Evolutionary conservation across 2,329 filamentous ascomycete species (phyloP).

Genomic region (Fusarium sp.): DNA sequence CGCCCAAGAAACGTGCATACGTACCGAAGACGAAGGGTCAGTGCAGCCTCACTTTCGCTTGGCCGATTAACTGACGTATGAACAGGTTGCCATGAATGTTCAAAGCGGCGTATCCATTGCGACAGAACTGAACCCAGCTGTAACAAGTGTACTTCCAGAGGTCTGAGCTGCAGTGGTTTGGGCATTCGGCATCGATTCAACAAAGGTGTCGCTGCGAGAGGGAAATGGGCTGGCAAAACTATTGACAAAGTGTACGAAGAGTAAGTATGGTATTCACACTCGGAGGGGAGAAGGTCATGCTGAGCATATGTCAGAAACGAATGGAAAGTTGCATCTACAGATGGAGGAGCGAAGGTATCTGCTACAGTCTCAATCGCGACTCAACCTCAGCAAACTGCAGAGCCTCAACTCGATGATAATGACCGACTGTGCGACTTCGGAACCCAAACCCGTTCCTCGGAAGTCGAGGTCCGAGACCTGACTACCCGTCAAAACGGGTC

Average conservation of each 20-base stretch:
- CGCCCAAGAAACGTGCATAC: constrained; percentile 45
- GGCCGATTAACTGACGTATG: accelerated
- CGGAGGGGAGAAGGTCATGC: accelerated
- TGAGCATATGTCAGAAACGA: constrained; percentile 3
- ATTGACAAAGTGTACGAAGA: constrained; percentile 43
- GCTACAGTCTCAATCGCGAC: background rate
- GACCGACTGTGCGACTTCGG: background rate
- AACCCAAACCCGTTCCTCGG: background rate
- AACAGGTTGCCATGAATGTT: constrained; percentile 45
- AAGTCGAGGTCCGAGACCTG: background rate
- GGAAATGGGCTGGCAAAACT: constrained; percentile 46
- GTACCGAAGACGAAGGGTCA: constrained; percentile 45
- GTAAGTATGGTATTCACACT: background rate
- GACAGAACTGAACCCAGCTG: constrained; percentile 42
- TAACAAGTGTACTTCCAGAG: constrained; percentile 39
- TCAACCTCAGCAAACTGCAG: accelerated
- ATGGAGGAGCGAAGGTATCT: background rate
- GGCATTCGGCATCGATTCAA: constrained; percentile 46
- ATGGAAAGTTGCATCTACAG: background rate
- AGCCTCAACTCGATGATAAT: accelerated
- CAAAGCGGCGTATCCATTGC: constrained; percentile 44
- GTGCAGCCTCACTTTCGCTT: background rate
- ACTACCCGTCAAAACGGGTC: accelerated
- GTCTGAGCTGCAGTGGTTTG: constrained; percentile 43
- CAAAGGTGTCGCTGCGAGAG: constrained; percentile 43